Conservation (phyloP, 805 yeast species). For the Zygoascus bituminiphila region DNA sequence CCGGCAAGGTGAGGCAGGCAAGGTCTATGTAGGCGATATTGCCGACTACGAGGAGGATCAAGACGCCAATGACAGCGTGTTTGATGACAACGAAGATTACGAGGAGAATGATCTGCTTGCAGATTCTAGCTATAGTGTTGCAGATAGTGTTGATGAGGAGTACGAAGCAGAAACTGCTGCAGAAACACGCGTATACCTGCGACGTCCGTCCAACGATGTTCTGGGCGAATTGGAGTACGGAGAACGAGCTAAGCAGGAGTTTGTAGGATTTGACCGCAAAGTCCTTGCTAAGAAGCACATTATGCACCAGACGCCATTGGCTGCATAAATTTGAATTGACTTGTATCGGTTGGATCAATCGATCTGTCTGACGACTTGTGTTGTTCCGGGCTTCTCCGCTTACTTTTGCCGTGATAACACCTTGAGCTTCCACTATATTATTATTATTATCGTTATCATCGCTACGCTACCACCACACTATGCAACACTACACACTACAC, state of each 20-base stretch:
- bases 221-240: slow-evolving; percentile 16
- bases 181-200: neutral
- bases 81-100: slow-evolving; percentile 18
- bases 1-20: slow-evolving; percentile 2
- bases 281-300: neutral
- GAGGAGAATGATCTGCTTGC: neutral
- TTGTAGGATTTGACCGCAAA: neutral
- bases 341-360: too few species aligned
- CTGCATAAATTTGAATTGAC: too few species aligned
- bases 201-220: slow-evolving; percentile 10
- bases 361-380: neutral
- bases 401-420: too few species aligned
- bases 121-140: neutral
- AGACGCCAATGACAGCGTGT: slow-evolving; percentile 19
- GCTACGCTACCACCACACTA: too few species aligned
- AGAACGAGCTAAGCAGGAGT: slow-evolving; percentile 7
- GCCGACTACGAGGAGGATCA: slow-evolving; percentile 17
- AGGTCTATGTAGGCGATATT: slow-evolving; percentile 9
- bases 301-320: neutral
- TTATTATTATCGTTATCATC: neutral
- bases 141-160: neutral
- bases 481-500: too few species aligned
- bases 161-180: neutral
- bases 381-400: neutral
- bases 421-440: too few species aligned